Conservation (phyloP, 805 yeast species). For the Kurtzmaniella cleridarum region DNA sequence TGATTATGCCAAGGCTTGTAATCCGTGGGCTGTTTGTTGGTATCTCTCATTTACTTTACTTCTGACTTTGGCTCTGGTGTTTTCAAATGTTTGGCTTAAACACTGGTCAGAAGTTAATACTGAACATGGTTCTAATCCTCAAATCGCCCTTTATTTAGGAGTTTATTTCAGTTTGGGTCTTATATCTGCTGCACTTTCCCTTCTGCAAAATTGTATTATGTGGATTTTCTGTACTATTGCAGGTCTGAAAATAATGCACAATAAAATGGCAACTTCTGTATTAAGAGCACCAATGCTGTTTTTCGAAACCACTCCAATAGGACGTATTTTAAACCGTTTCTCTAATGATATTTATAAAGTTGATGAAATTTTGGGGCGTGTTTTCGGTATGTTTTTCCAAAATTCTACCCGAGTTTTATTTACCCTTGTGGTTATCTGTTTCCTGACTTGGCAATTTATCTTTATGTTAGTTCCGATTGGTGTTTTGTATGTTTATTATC, state of each 20-base stretch:
- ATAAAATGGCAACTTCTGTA: conserved; percentile 64
- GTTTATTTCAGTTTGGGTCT: conserved; percentile 75
- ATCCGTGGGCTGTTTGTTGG: conserved; percentile 54
- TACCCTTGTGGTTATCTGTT: conserved; percentile 76
- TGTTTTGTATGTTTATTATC: conserved; percentile 63
- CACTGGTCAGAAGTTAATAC: conserved; percentile 95
- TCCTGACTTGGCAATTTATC: conserved; percentile 82
- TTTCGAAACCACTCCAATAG: conserved; percentile 94
- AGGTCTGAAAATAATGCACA: conserved; percentile 74
- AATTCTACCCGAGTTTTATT: conserved; percentile 62
- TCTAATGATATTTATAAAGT: conserved; percentile 87
- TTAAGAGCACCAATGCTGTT: conserved; percentile 91
- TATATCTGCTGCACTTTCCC: conserved; percentile 51
- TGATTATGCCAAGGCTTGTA: conserved; percentile 86
- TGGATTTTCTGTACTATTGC: conserved; percentile 81
- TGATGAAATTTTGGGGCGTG: conserved; percentile 72
- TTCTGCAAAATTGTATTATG: conserved; percentile 62
- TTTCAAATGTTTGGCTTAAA: conserved; percentile 86
- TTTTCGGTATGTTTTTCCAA: conserved; percentile 61
- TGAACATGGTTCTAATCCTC: conserved; percentile 61
- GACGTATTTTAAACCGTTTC: conserved; percentile 85
- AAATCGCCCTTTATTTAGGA: conserved; percentile 63
- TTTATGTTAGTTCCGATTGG: conserved; percentile 65
- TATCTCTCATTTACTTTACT: conserved; percentile 52
- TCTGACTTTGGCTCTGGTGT: conserved; percentile 57